These are phyloP conservation scores for Pythium sp. DNA, from an alignment of 352 stramenopile genomes.

Conservation along the genomic window DNA sequence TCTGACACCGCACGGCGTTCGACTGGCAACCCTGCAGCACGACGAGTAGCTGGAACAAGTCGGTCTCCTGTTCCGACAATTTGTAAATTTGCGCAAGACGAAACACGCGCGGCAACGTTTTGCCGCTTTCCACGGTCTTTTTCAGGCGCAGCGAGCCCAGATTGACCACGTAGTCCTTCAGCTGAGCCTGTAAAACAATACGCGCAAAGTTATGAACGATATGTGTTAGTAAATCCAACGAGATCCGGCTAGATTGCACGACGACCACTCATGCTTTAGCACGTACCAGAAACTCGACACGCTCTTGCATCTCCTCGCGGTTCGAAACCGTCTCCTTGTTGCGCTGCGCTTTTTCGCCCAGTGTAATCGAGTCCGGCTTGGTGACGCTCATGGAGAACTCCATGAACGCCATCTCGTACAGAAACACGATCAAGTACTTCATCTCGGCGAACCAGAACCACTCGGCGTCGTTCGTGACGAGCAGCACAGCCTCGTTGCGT, in stretches of 20 bases:
- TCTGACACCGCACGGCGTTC: constrained; percentile 80
- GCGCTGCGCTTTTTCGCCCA: constrained; percentile 6
- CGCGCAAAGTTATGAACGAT: background rate
- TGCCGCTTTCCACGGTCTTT: constrained; percentile 33
- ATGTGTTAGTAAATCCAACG: background rate
- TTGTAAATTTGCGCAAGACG: constrained; percentile 77
- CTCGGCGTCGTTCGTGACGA: constrained; percentile 45
- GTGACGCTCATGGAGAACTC: constrained; percentile 84
- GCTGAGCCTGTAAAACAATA: constrained; percentile 10
- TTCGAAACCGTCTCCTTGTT: constrained; percentile 61
- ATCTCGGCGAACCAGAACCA: constrained; percentile 87
- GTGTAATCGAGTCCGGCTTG: constrained; percentile 70
- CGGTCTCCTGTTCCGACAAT: constrained; percentile 65
- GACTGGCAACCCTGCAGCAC: constrained; percentile 83
- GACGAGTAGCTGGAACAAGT: constrained; percentile 78
- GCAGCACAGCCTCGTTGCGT: constrained; percentile 28
- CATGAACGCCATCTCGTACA: constrained; percentile 86
- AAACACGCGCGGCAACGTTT: constrained; percentile 58
- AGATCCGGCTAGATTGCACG: background rate
- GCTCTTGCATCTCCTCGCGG: constrained; percentile 75
- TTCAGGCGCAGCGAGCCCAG: constrained; percentile 51
- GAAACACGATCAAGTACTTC: constrained; percentile 76
- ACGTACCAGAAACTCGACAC: constrained; percentile 58
- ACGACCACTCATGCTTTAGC: background rate
- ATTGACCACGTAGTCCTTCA: constrained; percentile 63